Evolutionary conservation across 495 filamentous ascomycete species (phyloP).

Genomic region (Neurospora cerealis): DNA sequence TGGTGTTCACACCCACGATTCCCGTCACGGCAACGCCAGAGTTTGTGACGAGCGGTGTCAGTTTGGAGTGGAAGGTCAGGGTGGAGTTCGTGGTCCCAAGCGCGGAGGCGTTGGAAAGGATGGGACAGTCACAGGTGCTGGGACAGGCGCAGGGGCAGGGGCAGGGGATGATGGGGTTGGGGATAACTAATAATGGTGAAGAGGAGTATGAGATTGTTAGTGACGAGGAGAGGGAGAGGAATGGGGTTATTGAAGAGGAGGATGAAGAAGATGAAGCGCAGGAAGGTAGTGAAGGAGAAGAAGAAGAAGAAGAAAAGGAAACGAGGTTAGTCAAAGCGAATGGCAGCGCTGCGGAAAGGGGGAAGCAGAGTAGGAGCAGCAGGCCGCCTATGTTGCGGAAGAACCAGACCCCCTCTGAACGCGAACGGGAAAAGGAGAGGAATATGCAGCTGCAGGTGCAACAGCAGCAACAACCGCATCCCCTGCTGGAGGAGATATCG

Average conservation of each 20-base stretch:
- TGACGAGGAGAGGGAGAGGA: neutral
- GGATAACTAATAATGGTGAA: conserved; percentile 1
- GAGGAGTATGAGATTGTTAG: neutral
- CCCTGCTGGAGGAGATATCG: conserved; percentile 50
- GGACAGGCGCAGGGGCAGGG: neutral
- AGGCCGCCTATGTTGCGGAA: neutral
- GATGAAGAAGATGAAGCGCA: conserved; percentile 6
- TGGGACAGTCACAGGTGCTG: conserved; percentile 2
- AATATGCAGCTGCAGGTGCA: neutral
- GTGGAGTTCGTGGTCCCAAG: conserved; percentile 76
- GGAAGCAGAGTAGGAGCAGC: neutral
- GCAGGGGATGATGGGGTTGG: neutral
- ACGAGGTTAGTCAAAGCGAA: neutral
- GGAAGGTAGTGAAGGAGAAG: conserved; percentile 2
- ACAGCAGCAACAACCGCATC: conserved; percentile 14
- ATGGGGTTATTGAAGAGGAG: neutral
- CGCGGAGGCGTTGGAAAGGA: conserved; percentile 8
- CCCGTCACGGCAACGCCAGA: conserved; percentile 74
- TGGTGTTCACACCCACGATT: conserved; percentile 72
- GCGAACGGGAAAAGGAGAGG: neutral
- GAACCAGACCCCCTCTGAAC: neutral
- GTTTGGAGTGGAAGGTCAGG: conserved; percentile 72
- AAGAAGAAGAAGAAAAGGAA: neutral
- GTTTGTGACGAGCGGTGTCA: conserved; percentile 79
- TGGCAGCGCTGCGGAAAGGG: neutral